Evolutionary conservation across 2,329 filamentous ascomycete species (phyloP), one percentile per base, ranked within the genome.

Genomic region (Fusarium algeriense): DNA sequence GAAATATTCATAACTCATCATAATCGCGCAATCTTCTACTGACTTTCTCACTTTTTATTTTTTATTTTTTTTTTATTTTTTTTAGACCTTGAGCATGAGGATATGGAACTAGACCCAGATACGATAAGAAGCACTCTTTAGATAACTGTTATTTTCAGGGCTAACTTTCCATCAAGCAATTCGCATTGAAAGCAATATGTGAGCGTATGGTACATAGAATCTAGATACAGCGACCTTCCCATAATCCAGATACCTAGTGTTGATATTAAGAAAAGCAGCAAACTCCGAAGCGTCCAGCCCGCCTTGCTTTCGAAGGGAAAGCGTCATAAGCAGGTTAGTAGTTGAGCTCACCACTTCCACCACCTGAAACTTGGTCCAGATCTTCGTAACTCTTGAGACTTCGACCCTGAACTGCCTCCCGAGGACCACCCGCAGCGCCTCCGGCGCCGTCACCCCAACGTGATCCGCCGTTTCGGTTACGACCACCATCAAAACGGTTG

Each of bases 381-480:
- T 99, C 96, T 81, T 99, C 97, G 79, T 99, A 99, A 80, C 94
- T 98, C 87, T 97, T 97, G 72, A 99, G 84, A 67, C 93, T 97
- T 62, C 96, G 90, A 8, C 96, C 96, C 74, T 97, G 93, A 2
- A 97, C 94, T 14, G 96, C 95, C 81, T 98, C 95, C 23, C 93
- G 89, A 23, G 96, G 95, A 0, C 94, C 95, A 66, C 95, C 91
- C 5, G 92, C 90, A 37, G 92, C 90, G 28, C 89, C 92, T 41
- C 92, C 92, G 52, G 93, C 92, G 30, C 91, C 92, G 71, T 94
- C 92, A 44, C 92, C 91, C 88, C 91, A 93, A 72, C 90, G 86
- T 37, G 89, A 89, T 75, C 83, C 75, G 57, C 87, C 84, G 49
- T 82, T 79, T 71, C 88, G 78, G 76, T 85, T 81, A 62, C 87